phyloP scores from a whole-genome alignment of 2,329 filamentous ascomycete genomes.

The Pseudopyricularia cyperi region DNA sequence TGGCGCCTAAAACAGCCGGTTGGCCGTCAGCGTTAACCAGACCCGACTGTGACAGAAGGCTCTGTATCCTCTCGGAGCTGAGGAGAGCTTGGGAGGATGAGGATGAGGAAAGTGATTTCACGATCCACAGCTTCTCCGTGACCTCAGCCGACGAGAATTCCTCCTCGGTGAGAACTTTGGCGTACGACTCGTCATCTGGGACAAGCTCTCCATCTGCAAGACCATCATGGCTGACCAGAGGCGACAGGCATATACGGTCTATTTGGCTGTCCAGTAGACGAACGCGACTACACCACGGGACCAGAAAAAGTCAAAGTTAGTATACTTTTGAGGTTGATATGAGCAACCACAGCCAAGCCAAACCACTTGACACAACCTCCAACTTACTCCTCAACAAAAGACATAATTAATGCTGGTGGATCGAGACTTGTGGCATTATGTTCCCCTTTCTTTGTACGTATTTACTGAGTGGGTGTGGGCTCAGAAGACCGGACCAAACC shows the following conservation, averaged over 20 bases:
- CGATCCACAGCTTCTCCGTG: conserved; percentile 51
- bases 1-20: conserved; percentile 15
- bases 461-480: not conserved
- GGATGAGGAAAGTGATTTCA: conserved; percentile 58
- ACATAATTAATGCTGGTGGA: conserved; percentile 19
- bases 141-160: conserved; percentile 39
- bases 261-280: conserved; percentile 31
- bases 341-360: conserved; percentile 7
- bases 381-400: conserved; percentile 34
- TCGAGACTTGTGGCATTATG: not conserved
- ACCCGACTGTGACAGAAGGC: conserved; percentile 49
- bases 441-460: not conserved
- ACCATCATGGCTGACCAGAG: conserved; percentile 26
- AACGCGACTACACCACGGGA: conserved; percentile 7
- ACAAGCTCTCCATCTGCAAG: conserved; percentile 8
- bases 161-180: conserved; percentile 19
- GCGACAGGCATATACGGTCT: conserved; percentile 44
- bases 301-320: not conserved
- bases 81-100: conserved; percentile 51
- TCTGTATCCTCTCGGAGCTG: conserved; percentile 43
- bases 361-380: conserved; percentile 14
- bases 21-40: conserved; percentile 28
- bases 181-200: conserved; percentile 7
- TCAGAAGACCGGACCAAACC: not conserved
- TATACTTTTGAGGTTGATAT: not conserved